Percentiles rank a stretch among this genome's conserved stretches.
Evolutionary conservation across 108 stramenopile genomes (phyloP).

Genomic region (Stephanodiscus triporus): DNA sequence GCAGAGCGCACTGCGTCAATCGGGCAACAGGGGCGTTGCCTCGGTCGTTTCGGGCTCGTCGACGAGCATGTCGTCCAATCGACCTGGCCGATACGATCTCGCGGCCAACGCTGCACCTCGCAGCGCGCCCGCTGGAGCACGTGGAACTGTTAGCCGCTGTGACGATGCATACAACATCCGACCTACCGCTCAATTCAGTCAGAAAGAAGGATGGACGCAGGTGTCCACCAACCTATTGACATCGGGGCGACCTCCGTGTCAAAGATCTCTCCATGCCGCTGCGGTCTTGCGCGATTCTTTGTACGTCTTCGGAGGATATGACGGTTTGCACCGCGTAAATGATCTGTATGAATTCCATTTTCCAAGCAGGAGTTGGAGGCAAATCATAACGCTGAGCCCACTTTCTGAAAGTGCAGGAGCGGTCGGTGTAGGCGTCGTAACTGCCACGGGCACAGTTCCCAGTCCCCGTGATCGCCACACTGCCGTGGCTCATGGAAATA

Average conservation of each 20-base stretch:
- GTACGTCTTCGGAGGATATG: slow-evolving; percentile 89
- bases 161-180: not conserved
- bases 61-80: not conserved
- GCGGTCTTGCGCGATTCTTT: slow-evolving; percentile 64
- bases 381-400: slow-evolving; percentile 34
- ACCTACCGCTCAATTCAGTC: slow-evolving; percentile 3
- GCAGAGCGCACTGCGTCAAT: slow-evolving; percentile 26
- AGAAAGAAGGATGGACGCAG: slow-evolving; percentile 42
- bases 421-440: slow-evolving; percentile 31
- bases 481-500: slow-evolving; percentile 74
- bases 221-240: slow-evolving; percentile 19
- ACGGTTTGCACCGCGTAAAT: slow-evolving; percentile 88
- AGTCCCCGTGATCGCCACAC: slow-evolving; percentile 90
- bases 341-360: slow-evolving; percentile 94
- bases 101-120: not conserved
- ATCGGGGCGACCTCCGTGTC: slow-evolving; percentile 56
- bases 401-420: not conserved
- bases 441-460: slow-evolving; percentile 66
- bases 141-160: not conserved
- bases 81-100: not conserved
- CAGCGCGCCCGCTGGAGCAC: not conserved
- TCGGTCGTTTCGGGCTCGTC: slow-evolving; percentile 5
- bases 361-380: slow-evolving; percentile 56
- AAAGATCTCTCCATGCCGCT: slow-evolving; percentile 89
- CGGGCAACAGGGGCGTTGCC: slow-evolving; percentile 7